A percentile compares a stretch with the other conserved stretches of the same genome.
These are phyloP conservation scores for Torulaspora indica DNA, from an alignment of 805 yeast genomes.

Conservation along the genomic window DNA sequence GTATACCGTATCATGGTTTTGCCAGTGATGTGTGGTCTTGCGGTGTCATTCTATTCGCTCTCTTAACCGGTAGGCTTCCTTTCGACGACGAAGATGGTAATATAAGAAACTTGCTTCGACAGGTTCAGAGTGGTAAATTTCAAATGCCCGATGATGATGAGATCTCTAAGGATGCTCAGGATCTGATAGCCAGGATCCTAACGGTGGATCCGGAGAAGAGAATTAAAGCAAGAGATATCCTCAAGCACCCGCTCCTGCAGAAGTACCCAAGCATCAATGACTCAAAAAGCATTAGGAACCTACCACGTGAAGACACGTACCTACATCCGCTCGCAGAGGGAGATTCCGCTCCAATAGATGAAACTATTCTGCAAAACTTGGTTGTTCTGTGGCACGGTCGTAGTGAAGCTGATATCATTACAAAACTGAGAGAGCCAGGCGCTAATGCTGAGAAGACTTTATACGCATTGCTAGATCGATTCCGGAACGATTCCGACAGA, in stretches of 20 bases:
- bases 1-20: constrained; percentile 91
- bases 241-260: constrained; percentile 72
- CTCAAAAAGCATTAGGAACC: constrained; percentile 35
- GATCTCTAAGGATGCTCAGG: constrained; percentile 79
- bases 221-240: constrained; percentile 70
- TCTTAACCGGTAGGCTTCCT: constrained; percentile 91
- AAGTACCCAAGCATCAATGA: constrained; percentile 53
- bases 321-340: constrained; percentile 37
- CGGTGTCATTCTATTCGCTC: constrained; percentile 90
- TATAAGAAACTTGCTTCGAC: constrained; percentile 76
- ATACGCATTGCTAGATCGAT: constrained; percentile 67
- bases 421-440: constrained; percentile 48
- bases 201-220: constrained; percentile 76
- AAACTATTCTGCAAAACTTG: constrained; percentile 67
- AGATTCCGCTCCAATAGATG: constrained; percentile 49
- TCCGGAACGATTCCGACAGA: constrained; percentile 52
- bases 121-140: constrained; percentile 87
- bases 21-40: constrained; percentile 98
- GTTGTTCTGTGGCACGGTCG: constrained; percentile 82
- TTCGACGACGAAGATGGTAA: constrained; percentile 85
- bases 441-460: constrained; percentile 76
- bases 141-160: constrained; percentile 73
- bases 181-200: constrained; percentile 74
- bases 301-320: constrained; percentile 40
- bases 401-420: constrained; percentile 47